Percentiles rank a stretch among this genome's conserved stretches.
Conservation (phyloP, 495 filamentous ascomycete species). For the Pyronema domesticum region DNA sequence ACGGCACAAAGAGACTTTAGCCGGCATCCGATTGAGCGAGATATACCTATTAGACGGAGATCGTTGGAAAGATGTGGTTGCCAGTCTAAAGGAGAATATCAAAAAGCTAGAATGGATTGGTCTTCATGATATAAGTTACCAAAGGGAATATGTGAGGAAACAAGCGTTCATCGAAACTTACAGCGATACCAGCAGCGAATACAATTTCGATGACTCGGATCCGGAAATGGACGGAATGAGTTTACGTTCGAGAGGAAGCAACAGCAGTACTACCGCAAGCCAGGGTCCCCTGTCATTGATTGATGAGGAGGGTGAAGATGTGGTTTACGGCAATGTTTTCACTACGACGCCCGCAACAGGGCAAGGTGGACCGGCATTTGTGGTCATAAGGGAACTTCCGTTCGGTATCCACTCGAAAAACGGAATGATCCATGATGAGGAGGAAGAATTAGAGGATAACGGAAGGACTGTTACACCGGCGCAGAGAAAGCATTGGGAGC, state of each 20-base stretch:
- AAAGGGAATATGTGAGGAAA: constrained; percentile 18
- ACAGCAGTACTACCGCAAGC: background rate
- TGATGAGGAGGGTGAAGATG: constrained; percentile 19
- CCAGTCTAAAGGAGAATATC: constrained; percentile 14
- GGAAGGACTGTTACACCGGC: constrained; percentile 19
- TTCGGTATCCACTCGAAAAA: background rate
- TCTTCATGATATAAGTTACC: constrained; percentile 20
- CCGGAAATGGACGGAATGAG: constrained; percentile 14
- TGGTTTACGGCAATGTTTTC: constrained; percentile 24
- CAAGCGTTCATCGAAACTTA: constrained; percentile 20
- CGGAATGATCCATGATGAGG: background rate
- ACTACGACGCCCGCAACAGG: constrained; percentile 18
- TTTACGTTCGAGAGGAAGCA: constrained; percentile 8
- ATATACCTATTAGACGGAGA: constrained; percentile 20
- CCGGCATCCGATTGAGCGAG: constrained; percentile 19
- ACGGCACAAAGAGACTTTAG: constrained; percentile 19
- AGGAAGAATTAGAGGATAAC: constrained; percentile 20
- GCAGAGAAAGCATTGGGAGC: constrained; percentile 21
- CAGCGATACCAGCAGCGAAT: constrained; percentile 20
- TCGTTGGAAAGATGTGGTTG: constrained; percentile 19
- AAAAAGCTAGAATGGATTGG: constrained; percentile 20
- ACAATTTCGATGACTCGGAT: constrained; percentile 15
- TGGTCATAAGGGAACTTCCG: background rate
- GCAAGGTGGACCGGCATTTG: background rate
- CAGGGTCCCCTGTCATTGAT: constrained; percentile 11